Evolutionary conservation across 2,329 filamentous ascomycete species (phyloP).

Genomic region (Onygenales sp.): DNA sequence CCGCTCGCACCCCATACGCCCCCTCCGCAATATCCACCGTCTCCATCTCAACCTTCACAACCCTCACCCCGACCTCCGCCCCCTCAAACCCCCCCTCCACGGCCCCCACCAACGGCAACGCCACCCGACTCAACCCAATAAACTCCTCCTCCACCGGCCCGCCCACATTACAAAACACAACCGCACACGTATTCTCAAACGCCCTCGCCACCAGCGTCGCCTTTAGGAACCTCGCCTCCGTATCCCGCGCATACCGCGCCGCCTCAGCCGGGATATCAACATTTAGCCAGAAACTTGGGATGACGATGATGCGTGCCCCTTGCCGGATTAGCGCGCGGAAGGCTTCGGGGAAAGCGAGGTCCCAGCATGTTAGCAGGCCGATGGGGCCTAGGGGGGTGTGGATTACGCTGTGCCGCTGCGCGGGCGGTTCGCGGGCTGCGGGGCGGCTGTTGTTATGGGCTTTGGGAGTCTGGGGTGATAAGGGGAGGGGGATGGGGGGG

Average conservation of each 20-base stretch:
- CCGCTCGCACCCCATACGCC: not conserved
- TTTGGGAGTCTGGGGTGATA: not conserved
- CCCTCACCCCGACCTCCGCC: constrained; percentile 16
- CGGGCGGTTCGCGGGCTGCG: not conserved
- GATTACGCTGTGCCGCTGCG: not conserved
- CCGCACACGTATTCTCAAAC: constrained; percentile 49
- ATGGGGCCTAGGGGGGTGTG: constrained; percentile 43
- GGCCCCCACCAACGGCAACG: constrained; percentile 41
- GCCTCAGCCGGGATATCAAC: constrained; percentile 39
- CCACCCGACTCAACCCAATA: constrained; percentile 44
- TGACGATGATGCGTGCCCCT: constrained; percentile 46
- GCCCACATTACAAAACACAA: constrained; percentile 48
- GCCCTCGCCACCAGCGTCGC: constrained; percentile 40
- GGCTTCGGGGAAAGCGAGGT: constrained; percentile 48
- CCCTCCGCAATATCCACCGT: constrained; percentile 37
- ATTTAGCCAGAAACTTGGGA: constrained; percentile 43
- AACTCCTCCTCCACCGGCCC: constrained; percentile 43
- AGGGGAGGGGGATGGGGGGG: not conserved
- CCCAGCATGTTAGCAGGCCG: constrained; percentile 48
- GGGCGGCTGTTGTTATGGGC: not conserved
- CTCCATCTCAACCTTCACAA: constrained; percentile 46
- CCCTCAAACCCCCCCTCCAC: constrained; percentile 39
- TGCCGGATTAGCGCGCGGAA: constrained; percentile 44
- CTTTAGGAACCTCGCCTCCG: constrained; percentile 43
- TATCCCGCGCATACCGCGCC: constrained; percentile 36